Base-by-base conservation (phyloP, 2,329 filamentous ascomycete genomes). In the Talaromyces pinophilus region DNA sequence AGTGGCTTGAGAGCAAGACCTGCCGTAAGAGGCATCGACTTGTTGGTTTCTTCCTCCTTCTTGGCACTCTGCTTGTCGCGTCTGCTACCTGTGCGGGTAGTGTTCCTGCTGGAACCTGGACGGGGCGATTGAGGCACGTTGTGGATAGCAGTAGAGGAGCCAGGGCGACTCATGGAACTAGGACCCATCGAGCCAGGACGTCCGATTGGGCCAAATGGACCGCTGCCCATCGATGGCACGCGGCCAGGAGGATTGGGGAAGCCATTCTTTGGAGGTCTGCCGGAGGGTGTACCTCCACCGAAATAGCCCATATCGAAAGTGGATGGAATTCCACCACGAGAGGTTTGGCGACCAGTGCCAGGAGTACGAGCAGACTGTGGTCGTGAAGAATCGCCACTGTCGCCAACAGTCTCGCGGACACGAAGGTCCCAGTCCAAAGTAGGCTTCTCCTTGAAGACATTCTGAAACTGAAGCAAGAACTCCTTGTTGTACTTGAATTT, bases 401-500 rank as follows among this genome's bases (percentile, higher is more conserved):
- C 93, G 66, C 94, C 94, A 71, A 99, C 79, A 83, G 90, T 85
- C 81, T 91, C 89, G 86, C 94, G 85, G 68, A 99, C 89, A 75
- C 95, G 93, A 70, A 90, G 85, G 75, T 96, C 91, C 87, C 97
- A 99, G 75, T 98, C 94, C 52, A 93, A 80, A 0, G 93, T 96
- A 15, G 95, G 95, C 82, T 97, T 96, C 83, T 99, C 95, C 69
- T 92, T 96, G 82, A 97, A 99, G 22, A 97, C 92, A 72, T 87
- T 87, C 82, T 97, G 92, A 85, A 99, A 99, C 77, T 99, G 95
- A 35, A 99, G 85, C 81, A 99, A 83, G 84, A 99, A 99, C 73
- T 90, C 90, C 74, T 93, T 92, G 81, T 98, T 93, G 79, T 99
- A 99, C 78, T 96, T 93, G 83, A 96, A 96, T 82, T 93, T 94